Base-by-base conservation (phyloP, 805 yeast genomes). In the Lachancea lanzarotensis region DNA sequence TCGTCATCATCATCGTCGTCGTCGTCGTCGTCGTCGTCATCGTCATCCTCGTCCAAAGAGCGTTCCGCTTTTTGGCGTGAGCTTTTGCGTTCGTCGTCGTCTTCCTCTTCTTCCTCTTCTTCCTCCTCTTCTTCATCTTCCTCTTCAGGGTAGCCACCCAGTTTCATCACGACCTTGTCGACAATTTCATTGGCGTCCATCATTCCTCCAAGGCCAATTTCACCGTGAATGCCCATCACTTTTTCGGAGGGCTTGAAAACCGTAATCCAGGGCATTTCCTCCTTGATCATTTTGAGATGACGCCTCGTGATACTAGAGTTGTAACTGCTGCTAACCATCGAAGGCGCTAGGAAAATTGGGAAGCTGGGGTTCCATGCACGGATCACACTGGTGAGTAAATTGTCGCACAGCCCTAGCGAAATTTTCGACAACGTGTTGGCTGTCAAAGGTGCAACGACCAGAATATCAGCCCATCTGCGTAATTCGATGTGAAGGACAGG, bases 171-270 rank as follows among this genome's bases (percentile, higher is more conserved):
- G 40, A 87, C 74, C 55, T 81, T 79, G 60, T 89, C 95, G 16
- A 89, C 96, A 55, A 93, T 83, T 62, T 90, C 97, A 62, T 87
- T 84, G 79, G 95, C 88, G 56, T 93, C 98, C 82, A 90, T 84
- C 98, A 93, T 93, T 44, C 98, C 98, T 40, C 98, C 98, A 88
- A 93, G 84, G n/a, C 98, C 98, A 45, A 93, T 89, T 56, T 91
- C 98, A 49, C 98, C 98, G 68, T 90, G 88, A 35, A 87, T 77
- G 45, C 95, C 88, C 59, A 84, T 80, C 5, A 91, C 95, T 65
- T 91, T 91, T 64, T 91, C 98, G 19, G 89, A 88, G 0, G 98
- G 98, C 62, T 82, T 84, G 59, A 93, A 73, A n/a, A 91, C 79
- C 52, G 88, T 95, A 50, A 91, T 82, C 91, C 95, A 91, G 30